phyloP scores from a whole-genome alignment of 257 asterid genomes.

The Parsonsia alboflavescens region DNA sequence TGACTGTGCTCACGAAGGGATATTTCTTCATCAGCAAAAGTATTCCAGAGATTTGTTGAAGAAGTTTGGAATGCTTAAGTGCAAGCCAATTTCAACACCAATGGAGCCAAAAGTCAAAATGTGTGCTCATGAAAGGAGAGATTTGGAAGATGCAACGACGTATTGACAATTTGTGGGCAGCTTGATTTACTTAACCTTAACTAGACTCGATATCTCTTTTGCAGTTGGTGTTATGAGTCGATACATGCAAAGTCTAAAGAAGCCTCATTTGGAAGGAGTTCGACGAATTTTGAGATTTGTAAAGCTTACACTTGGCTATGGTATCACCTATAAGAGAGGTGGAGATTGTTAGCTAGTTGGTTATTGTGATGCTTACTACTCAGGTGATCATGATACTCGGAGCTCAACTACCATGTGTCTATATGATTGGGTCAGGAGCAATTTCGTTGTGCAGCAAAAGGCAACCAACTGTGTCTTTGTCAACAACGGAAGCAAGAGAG shows the following conservation, averaged over 20 bases:
- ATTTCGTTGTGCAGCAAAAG: not conserved
- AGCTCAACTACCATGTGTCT: not conserved
- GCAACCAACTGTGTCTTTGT: not conserved
- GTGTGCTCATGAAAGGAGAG: not conserved
- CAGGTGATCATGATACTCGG: not conserved
- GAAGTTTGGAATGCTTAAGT: slow-evolving; percentile 1
- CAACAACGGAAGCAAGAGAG: not conserved
- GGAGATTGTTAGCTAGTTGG: not conserved
- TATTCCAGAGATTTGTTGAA: not conserved
- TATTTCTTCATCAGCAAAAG: not conserved
- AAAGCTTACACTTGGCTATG: not conserved
- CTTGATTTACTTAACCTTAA: too few species aligned
- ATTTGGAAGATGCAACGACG: not conserved
- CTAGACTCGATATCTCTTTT: not conserved
- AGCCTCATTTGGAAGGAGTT: not conserved
- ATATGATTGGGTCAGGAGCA: not conserved
- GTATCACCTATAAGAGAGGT: not conserved
- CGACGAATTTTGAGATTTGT: not conserved
- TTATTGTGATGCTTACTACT: not conserved
- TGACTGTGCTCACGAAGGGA: not conserved
- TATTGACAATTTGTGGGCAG: not conserved
- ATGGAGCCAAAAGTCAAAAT: not conserved
- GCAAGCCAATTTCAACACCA: not conserved
- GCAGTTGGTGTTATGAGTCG: not conserved
- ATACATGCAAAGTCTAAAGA: not conserved